These are phyloP conservation scores for Cryptococcus sp. DNA, from an alignment of 1,284 basidiomycete genomes.

Conservation along the genomic window DNA sequence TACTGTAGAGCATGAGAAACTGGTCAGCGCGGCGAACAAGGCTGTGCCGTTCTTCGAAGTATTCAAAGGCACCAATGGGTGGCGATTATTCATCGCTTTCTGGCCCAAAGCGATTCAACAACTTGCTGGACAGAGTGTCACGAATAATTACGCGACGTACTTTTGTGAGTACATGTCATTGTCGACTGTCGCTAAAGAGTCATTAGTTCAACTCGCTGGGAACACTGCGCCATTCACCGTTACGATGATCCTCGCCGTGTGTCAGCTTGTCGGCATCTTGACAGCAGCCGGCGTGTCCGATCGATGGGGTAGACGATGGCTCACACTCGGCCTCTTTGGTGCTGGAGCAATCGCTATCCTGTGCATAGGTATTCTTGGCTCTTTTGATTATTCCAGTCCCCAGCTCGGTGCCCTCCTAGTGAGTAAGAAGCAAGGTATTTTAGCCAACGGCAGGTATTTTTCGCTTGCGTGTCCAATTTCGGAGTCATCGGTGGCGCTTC, in stretches of 20 bases:
- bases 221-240: constrained; percentile 27
- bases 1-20: constrained; percentile 27
- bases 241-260: constrained; percentile 28
- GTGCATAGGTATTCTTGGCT: constrained; percentile 30
- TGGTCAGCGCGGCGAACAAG: constrained; percentile 11
- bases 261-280: constrained; percentile 17
- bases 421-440: not conserved
- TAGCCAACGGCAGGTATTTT: constrained; percentile 16
- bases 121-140: constrained; percentile 26
- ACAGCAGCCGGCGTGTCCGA: constrained; percentile 24
- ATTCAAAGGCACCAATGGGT: constrained; percentile 29
- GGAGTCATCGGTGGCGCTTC: constrained; percentile 27
- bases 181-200: not conserved
- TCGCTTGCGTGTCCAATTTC: constrained; percentile 27
- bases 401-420: constrained; percentile 27
- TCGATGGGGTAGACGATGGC: constrained; percentile 26
- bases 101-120: constrained; percentile 36
- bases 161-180: constrained; percentile 16
- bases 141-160: constrained; percentile 27
- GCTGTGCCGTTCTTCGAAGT: constrained; percentile 20
- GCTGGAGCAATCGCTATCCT: constrained; percentile 22
- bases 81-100: constrained; percentile 32
- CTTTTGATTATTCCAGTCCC: constrained; percentile 22
- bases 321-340: constrained; percentile 32
- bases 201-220: constrained; percentile 10